Conservation (phyloP, 2,329 filamentous ascomycete species). For the Proliferodiscus dingleyae region DNA sequence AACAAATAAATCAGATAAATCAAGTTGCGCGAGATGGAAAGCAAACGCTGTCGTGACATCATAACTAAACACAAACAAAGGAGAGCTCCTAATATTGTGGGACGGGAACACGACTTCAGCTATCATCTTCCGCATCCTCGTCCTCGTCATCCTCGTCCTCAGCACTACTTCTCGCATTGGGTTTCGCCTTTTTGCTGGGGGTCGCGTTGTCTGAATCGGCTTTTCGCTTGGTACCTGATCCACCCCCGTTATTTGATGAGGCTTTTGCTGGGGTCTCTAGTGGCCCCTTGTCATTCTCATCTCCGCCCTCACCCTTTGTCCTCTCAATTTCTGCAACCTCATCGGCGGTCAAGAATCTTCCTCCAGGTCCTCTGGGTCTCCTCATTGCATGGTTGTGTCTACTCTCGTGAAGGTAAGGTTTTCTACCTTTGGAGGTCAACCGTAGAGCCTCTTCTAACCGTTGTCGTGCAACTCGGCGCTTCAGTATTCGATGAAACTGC, state of each 20-base stretch:
- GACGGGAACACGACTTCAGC: slow-evolving; percentile 14
- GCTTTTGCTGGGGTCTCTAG: slow-evolving; percentile 27
- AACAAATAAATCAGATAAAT: slow-evolving; percentile 14
- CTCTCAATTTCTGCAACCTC: slow-evolving; percentile 89
- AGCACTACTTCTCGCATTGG: slow-evolving; percentile 10
- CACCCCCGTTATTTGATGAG: slow-evolving; percentile 25
- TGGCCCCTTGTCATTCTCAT: slow-evolving; percentile 36
- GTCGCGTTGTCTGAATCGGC: slow-evolving; percentile 45
- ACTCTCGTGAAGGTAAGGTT: slow-evolving; percentile 95
- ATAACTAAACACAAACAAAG: slow-evolving; percentile 25
- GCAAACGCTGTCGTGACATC: slow-evolving; percentile 28
- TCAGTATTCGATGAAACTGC: slow-evolving; percentile 95
- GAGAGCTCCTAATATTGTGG: slow-evolving; percentile 11
- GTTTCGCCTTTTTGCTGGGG: slow-evolving; percentile 50
- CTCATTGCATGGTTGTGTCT: slow-evolving; percentile 98
- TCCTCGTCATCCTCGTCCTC: slow-evolving; percentile 39
- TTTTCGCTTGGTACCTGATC: slow-evolving; percentile 54
- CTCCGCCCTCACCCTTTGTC: slow-evolving; percentile 40
- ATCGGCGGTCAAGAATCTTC: slow-evolving; percentile 91
- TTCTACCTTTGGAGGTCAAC: slow-evolving; percentile 89
- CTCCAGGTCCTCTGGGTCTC: slow-evolving; percentile 85
- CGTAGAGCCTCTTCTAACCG: slow-evolving; percentile 89
- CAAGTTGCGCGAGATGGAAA: slow-evolving; percentile 5
- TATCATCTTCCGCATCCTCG: slow-evolving; percentile 28
- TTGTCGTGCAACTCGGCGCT: slow-evolving; percentile 87